Base-by-base conservation (phyloP, 1,284 basidiomycete species). In the Farysia itapuensis region DNA sequence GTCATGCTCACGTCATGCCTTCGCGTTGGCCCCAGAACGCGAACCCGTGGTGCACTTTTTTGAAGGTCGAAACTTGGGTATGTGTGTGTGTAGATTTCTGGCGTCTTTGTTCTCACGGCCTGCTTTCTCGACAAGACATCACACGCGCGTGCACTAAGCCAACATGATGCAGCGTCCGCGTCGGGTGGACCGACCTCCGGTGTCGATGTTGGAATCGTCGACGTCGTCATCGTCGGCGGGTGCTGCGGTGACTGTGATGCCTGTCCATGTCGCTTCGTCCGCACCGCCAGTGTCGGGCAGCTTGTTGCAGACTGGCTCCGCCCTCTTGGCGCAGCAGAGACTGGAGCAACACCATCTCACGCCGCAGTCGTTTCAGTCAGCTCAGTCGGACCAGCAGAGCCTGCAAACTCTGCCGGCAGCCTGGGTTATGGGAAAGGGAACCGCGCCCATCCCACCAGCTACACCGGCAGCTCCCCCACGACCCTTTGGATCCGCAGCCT, bases 401-500 rank as follows among this genome's bases (percentile, higher is more conserved):
- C 13, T 60, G 19, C 45, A 45, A 16, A 21, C 30, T 12, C 43
- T 60, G 15, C 57, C 57, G 6, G 16, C 40, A 6, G 39, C 26
- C 20, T 37, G 41, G 28, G 25, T 34, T 5, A 26, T 60, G 33
- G 57, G 57, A 35, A 49, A 50, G 30, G 57, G 50, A 2, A 4
- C 46, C 2, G 50, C 50, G 3, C 50, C 57, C 0, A 35, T 60
- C 9, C 44, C 50, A 30, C 57, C 57, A 11, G 49, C 35, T 7
- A 53, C 57, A 23, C 39, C 57, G 2, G 34, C 25, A 15, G 57
- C 57, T 3, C 57, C 57, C 14, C 43, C 39, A 20, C 37, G 57
- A 28, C 36, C 50, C 4, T 53, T 35, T 23, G 57, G 57, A 14
- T 48, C 59, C 1, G 52, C 59, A 23, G 47, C 52, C 2, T 41